Base-by-base conservation (phyloP, 2,329 filamentous ascomycete genomes). In the Trichoderma oligosporum region DNA sequence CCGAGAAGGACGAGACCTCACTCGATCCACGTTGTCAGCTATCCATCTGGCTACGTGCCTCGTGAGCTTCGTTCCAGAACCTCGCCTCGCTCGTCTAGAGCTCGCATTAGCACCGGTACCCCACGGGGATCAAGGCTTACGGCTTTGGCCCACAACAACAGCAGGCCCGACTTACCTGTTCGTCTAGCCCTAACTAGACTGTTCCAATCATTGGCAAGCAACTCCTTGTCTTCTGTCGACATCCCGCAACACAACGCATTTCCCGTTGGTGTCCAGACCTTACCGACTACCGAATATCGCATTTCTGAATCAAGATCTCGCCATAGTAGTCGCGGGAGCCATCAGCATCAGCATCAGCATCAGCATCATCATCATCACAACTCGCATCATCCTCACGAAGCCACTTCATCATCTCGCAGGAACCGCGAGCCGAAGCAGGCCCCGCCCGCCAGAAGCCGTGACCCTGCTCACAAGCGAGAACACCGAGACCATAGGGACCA, bases 11-110 rank as follows among this genome's bases (percentile, higher is more conserved):
- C 69, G 33, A 67, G 74, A 33, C 73, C 73, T 9, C 73, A 76
- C 62, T 68, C 73, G 35, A 76, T 76, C 56, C 73, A 76, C 66
- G 73, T 76, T 53, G 63, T 74, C 60, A 74, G 72, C 25, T 76
- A 72, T 55, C 74, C 74, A 3, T 64, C 73, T 2, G 74, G 74
- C 53, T 76, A 76, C 65, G 68, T 78, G 22, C 77, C 77, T 16
- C 70, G 71, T 58, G 77, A 80, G 57, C 64, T 79, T 42, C 73
- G 75, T 6, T 8, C 57, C 36, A 18, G 56, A 22, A 55, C 51
- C 31, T 55, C 51, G n/a, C 31, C 51, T 35, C 12, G 18, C 39
- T 44, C 51, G 8, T 41, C 55, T 6, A 38, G 55, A 20, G 18
- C 46, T 14, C 45, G 44, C 9, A 18, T 33, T 33, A 24, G 41